Evolutionary conservation across 108 stramenopile species (phyloP).

Genomic region (Nitzschia sp.): DNA sequence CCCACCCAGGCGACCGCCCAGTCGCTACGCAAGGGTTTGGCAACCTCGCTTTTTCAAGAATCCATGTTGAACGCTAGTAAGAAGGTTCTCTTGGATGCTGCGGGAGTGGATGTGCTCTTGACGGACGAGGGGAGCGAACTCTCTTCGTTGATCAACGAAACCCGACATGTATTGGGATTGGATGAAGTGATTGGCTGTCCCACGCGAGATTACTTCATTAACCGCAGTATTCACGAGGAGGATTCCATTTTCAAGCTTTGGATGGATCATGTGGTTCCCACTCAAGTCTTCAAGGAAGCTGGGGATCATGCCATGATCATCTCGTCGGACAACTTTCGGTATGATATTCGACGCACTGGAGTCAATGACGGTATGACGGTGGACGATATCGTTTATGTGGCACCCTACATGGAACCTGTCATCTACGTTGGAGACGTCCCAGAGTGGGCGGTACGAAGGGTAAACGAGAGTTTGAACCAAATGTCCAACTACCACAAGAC

Average conservation of each 20-base stretch:
- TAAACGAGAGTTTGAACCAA: slow-evolving; percentile 25
- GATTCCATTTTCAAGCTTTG: slow-evolving; percentile 47
- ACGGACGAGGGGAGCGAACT: slow-evolving; percentile 51
- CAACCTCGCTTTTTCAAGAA: slow-evolving; percentile 38
- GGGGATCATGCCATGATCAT: slow-evolving; percentile 29
- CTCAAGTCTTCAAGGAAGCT: slow-evolving; percentile 24
- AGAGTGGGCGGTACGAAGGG: slow-evolving; percentile 33
- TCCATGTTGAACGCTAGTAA: slow-evolving; percentile 56
- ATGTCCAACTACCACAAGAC: slow-evolving; percentile 14
- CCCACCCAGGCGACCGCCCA: slow-evolving; percentile 23
- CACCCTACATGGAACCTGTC: slow-evolving; percentile 58
- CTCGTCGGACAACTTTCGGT: slow-evolving; percentile 37
- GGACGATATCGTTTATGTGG: slow-evolving; percentile 57
- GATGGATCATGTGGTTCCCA: slow-evolving; percentile 39
- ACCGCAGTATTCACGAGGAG: slow-evolving; percentile 21
- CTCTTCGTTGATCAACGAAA: slow-evolving; percentile 44
- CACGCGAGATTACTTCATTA: slow-evolving; percentile 34
- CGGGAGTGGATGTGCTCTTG: slow-evolving; percentile 26
- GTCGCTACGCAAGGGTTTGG: slow-evolving; percentile 9
- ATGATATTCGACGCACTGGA: slow-evolving; percentile 43
- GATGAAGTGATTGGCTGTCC: slow-evolving; percentile 60
- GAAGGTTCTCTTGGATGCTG: slow-evolving; percentile 25
- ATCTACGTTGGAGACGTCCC: slow-evolving; percentile 38
- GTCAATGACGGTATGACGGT: slow-evolving; percentile 44
- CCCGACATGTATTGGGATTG: slow-evolving; percentile 47